These are phyloP conservation scores for Metrosideros polymorpha DNA, from an alignment of 441 rosid species.

Conservation along the genomic window DNA sequence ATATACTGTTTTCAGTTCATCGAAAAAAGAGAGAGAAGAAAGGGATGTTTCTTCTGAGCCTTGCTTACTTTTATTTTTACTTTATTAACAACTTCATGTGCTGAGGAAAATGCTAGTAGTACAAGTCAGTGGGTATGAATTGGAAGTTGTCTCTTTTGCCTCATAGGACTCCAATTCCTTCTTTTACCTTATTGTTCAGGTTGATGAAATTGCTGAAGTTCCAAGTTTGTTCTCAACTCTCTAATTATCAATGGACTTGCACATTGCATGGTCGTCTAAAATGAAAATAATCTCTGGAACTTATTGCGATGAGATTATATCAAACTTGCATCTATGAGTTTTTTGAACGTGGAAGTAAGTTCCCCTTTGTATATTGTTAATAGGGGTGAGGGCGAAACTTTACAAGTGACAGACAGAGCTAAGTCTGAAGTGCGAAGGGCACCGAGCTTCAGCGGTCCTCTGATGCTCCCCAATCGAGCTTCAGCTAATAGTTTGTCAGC, in stretches of 20 bases:
- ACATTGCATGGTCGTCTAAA: background rate
- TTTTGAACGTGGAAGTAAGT: background rate
- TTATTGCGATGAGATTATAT: background rate
- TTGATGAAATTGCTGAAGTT: background rate
- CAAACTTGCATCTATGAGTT: background rate
- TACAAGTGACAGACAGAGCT: constrained; percentile 30
- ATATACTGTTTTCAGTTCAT: background rate
- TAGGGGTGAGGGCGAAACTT: constrained; percentile 66
- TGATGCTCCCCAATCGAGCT: constrained; percentile 91
- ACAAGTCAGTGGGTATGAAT: background rate
- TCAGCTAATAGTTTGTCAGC: constrained; percentile 98
- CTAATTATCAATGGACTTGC: background rate
- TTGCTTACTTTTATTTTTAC: background rate
- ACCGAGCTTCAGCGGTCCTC: constrained; percentile 96
- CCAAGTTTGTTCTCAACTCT: background rate
- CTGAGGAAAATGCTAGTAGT: background rate
- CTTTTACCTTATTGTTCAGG: background rate
- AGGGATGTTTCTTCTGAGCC: background rate
- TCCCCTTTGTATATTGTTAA: constrained; percentile 3
- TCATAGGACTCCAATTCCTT: background rate
- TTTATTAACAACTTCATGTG: background rate
- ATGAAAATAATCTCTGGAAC: background rate
- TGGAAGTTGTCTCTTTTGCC: background rate
- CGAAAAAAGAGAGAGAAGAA: background rate
- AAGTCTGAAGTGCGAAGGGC: constrained; percentile 47